Base-by-base conservation (phyloP, 805 yeast species). In the fission yeast (Schizosaccharomyces pombe) region DNA sequence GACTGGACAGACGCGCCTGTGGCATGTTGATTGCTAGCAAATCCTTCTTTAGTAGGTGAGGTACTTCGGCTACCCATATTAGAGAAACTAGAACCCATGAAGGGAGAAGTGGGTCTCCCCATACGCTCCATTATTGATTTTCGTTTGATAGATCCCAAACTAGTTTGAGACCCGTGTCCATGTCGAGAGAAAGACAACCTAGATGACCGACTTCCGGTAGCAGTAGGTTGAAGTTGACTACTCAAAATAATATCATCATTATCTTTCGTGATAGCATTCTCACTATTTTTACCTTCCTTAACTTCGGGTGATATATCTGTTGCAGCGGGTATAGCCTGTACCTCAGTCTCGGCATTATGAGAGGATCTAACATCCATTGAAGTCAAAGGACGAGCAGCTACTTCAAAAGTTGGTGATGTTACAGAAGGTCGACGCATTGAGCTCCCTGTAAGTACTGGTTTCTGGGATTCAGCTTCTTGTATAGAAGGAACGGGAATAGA, bases 81-180 rank as follows among this genome's bases (percentile, higher is more conserved):
- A 19, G 49, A 43, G 30, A 43, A 43, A 14, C 28, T 43, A 43
- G 28, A 22, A 5, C 49, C 49, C 9, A 19, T 16, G 26, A 43
- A 43, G 5, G 49, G 49, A 11, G 49, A 43, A 19, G 49, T 43
- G 11, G 49, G 49, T 6, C 49, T 28, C 19, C 30, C 49, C 49
- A 43, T 43, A 22, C 49, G 49, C 26, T 43, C 49, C 49, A 43
- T 43, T 14, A 43, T 43, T 24, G 49, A 43, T n/a, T 43, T 43
- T n/a, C 30, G 28, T 22, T 43, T 43, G 4, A 43, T 22, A 19
- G 49, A 43, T 19, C 30, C 30, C 30, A 26, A 22, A 43, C 49
- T 19, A 5, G 16, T 43, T 24, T 43, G 49, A 19, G 49, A 26
- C 9, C 49, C 30, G n/a, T 37, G 43, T 43, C 49, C 49, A 43